phyloP scores from a whole-genome alignment of 2,329 filamentous ascomycete species.

The Colletotrichum agaves region DNA sequence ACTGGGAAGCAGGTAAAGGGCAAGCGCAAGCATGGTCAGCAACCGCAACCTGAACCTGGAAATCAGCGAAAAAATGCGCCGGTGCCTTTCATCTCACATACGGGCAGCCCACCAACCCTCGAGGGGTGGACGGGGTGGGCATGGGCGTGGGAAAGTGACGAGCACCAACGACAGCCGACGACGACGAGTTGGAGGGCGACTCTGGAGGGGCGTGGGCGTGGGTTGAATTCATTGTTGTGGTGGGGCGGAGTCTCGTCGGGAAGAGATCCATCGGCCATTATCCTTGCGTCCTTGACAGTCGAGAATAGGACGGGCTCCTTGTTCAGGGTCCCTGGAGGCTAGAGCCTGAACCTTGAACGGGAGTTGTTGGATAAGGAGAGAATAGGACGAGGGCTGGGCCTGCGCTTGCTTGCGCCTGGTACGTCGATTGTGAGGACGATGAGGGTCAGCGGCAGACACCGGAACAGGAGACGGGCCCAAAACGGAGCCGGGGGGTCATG shows the following conservation, averaged over 20 bases:
- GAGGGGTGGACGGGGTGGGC: constrained; percentile 15
- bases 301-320: constrained; percentile 20
- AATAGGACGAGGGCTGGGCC: constrained; percentile 22
- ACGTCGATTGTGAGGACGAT: constrained; percentile 21
- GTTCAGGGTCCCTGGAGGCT: constrained; percentile 33
- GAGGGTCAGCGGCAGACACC: constrained; percentile 32
- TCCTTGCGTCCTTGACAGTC: not conserved
- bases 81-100: constrained; percentile 31
- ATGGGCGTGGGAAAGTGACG: constrained; percentile 6
- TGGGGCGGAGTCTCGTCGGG: constrained; percentile 25
- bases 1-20: constrained; percentile 1
- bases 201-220: not conserved
- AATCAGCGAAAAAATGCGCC: constrained; percentile 22
- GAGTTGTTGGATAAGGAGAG: constrained; percentile 34
- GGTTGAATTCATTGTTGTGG: not conserved
- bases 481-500: constrained; percentile 22
- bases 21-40: constrained; percentile 18
- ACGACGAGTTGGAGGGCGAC: not conserved
- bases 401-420: constrained; percentile 7
- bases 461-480: constrained; percentile 25
- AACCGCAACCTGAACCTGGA: constrained; percentile 13
- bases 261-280: constrained; percentile 6
- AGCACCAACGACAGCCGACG: not conserved
- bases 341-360: constrained; percentile 26
- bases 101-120: constrained; percentile 31